These are phyloP conservation scores for Flaveria bidentis DNA, from an alignment of 129 eudicot species.

Conservation along the genomic window DNA sequence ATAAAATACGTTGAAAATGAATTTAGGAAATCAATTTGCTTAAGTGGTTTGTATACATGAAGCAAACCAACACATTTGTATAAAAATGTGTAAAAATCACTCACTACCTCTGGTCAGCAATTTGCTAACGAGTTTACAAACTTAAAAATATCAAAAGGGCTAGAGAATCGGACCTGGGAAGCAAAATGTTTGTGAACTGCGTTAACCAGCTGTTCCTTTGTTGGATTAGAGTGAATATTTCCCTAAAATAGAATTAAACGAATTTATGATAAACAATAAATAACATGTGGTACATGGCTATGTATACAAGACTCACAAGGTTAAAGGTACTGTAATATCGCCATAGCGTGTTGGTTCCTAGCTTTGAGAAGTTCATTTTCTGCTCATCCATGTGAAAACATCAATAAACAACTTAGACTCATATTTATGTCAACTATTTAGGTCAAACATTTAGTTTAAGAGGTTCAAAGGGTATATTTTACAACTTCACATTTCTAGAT, in stretches of 20 bases:
- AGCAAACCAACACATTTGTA: too few relatives aligned
- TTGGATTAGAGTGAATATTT: conserved; percentile 51
- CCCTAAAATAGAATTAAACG: conserved; percentile 39
- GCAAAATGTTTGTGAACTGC: conserved; percentile 88
- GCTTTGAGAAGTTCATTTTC: conserved; percentile 84
- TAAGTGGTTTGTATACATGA: too few relatives aligned
- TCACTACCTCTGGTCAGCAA: too few relatives aligned
- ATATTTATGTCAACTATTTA: not conserved
- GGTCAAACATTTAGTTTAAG: not conserved
- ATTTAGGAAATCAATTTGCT: not conserved
- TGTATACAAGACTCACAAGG: conserved; percentile 51
- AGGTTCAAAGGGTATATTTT: not conserved
- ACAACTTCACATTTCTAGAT: not conserved
- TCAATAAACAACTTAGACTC: not conserved
- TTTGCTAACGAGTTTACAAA: not conserved
- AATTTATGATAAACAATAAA: not conserved
- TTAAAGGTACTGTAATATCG: conserved; percentile 82
- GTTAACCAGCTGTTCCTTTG: conserved; percentile 75
- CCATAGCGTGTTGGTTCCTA: conserved; percentile 82
- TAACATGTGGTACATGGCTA: not conserved
- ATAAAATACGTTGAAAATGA: not conserved
- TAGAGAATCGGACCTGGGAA: conserved; percentile 61
- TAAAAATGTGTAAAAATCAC: too few relatives aligned
- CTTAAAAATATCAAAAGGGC: conserved; percentile 12
- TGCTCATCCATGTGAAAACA: conserved; percentile 35